Base-by-base conservation (phyloP, 1,284 basidiomycete genomes). In the Boletus semigastroideus region DNA sequence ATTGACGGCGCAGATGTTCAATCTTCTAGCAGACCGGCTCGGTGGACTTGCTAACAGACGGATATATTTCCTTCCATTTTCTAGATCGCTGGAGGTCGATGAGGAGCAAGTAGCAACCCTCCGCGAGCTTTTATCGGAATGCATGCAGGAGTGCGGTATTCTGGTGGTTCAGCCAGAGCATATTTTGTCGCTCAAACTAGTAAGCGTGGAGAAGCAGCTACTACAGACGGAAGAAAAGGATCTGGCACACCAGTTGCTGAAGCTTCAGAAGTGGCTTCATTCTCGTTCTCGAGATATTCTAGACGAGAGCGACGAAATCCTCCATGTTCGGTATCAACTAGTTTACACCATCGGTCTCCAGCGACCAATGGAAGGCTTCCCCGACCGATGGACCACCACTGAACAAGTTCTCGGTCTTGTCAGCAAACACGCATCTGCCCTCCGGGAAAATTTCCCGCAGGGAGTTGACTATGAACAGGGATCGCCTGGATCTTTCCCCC, bases 301-400 rank as follows among this genome's bases (percentile, higher is more conserved):
- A 5, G 80, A 82, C 44, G 79, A 81, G 56, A 79, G 79, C 54
- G 79, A 81, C 48, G 79, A 81, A 49, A 69, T 82, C 20, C 68
- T 81, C 5, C 72, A 74, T 43, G 72, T 76, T 34, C 69, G 71
- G 0, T 81, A 76, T 47, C 78, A 80, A 41, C 62, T 82, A 5
- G 65, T 81, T 0, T 82, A 82, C 48, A 75, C 78, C 0, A 62
- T 75, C 8, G 77, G 76, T 16, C 42, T 61, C 5, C 75, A 77
- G 46, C 58, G 51, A 30, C 61, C 70, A 1, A 51, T 80, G 16
- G 74, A 81, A 33, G 71, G 71, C 27, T 68, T 70, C 34, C 77
- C 78, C 0, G 64, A 77, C 46, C 74, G 81, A 42, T 82, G 81
- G 80, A 61, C 53, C 0, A 74, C 64, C 2, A 68, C 68, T 0